Percentiles rank a stretch among this genome's conserved stretches.
phyloP scores from a whole-genome alignment of 495 filamentous ascomycete species.

The Penicillium fimorum region DNA sequence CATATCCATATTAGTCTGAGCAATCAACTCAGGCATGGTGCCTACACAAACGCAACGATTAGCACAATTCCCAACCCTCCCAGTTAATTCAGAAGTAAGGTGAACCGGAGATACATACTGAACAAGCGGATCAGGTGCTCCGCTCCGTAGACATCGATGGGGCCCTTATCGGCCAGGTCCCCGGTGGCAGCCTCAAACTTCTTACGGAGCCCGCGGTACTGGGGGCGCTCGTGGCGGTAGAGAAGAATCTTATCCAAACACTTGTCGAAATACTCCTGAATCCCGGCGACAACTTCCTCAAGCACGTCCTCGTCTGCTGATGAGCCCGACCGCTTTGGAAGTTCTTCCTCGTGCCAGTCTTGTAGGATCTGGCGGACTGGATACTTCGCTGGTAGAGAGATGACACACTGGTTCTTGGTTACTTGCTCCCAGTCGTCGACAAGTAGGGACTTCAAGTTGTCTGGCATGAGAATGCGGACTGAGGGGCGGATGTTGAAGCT shows the following conservation, averaged over 20 bases:
- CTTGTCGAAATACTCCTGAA: slow-evolving; percentile 90
- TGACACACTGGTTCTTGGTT: slow-evolving; percentile 87
- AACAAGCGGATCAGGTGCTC: slow-evolving; percentile 88
- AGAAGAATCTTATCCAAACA: slow-evolving; percentile 81
- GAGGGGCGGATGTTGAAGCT: slow-evolving; percentile 73
- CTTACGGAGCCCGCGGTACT: slow-evolving; percentile 72
- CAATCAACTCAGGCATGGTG: slow-evolving; percentile 86
- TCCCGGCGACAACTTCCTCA: slow-evolving; percentile 78
- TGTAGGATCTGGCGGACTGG: slow-evolving; percentile 76
- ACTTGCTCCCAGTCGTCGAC: slow-evolving; percentile 99
- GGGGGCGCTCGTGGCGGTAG: slow-evolving; percentile 86
- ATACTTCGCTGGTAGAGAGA: slow-evolving; percentile 72
- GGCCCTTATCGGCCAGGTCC: slow-evolving; percentile 61
- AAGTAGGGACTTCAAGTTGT: slow-evolving; percentile 81
- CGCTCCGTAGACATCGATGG: slow-evolving; percentile 82
- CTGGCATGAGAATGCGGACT: slow-evolving; percentile 75
- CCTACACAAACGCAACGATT: slow-evolving; percentile 51
- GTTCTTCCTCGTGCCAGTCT: slow-evolving; percentile 70
- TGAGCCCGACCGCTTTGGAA: slow-evolving; percentile 55
- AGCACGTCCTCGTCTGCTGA: slow-evolving; percentile 76
- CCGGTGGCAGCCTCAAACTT: slow-evolving; percentile 55
- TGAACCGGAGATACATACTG: slow-evolving; percentile 55
- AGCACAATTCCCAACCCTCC: slow-evolving; percentile 2
- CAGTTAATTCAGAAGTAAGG: neutral
- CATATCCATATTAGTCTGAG: slow-evolving; percentile 95